These are phyloP conservation scores for Bidens hawaiensis DNA, from an alignment of 140 eudicot genomes.

Conservation along the genomic window DNA sequence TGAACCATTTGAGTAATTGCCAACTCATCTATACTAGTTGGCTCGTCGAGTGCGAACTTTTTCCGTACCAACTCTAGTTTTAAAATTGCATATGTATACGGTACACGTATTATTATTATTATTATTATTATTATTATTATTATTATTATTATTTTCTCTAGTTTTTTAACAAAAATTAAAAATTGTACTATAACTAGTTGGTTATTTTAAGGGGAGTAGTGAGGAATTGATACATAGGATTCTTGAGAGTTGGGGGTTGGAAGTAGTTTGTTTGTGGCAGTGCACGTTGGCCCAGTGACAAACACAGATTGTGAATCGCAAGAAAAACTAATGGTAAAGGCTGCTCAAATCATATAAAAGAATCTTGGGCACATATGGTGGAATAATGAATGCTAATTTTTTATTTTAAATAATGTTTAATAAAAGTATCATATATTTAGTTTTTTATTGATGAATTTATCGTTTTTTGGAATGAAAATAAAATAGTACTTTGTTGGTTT, in stretches of 20 bases:
- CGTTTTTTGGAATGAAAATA: background rate
- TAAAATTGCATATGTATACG: no score
- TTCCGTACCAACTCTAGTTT: no score
- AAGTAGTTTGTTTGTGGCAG: slow-evolving; percentile 40
- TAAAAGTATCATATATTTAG: background rate
- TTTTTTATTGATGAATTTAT: background rate
- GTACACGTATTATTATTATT: no score
- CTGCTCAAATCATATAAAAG: slow-evolving; percentile 31
- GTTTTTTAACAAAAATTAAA: no score
- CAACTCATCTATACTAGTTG: no score
- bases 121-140: no score
- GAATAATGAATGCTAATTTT: background rate
- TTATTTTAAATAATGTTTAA: background rate
- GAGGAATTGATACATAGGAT: slow-evolving; percentile 38
- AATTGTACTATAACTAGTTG: background rate
- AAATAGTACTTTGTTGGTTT: background rate
- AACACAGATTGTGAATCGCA: slow-evolving; percentile 50
- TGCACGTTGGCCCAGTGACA: slow-evolving; percentile 68
- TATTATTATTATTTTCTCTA: no score
- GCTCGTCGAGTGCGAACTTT: no score
- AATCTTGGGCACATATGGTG: slow-evolving; percentile 25
- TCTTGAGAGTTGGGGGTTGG: slow-evolving; percentile 31
- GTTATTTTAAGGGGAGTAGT: background rate
- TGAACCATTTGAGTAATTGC: no score
- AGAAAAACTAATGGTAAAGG: slow-evolving; percentile 41